Conservation (phyloP, 768 basidiomycete species). For the Rhodotorula toruloides region DNA sequence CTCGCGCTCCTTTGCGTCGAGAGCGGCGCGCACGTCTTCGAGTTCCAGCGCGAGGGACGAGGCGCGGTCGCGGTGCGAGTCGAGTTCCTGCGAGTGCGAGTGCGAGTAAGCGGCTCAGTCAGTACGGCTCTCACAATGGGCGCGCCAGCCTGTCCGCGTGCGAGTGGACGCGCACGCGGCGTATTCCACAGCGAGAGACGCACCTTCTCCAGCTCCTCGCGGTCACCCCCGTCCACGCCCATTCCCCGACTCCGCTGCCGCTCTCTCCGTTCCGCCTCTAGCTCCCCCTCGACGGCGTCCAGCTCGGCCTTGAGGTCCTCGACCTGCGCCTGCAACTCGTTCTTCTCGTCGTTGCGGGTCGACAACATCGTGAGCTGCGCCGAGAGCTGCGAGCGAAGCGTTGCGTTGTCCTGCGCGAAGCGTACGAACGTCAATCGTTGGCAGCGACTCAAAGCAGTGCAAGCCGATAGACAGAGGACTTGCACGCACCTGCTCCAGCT, state of each 20-base stretch:
- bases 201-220: conserved; percentile 61
- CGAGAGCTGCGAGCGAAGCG: conserved; percentile 38
- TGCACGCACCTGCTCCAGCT: conserved; percentile 36
- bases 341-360: conserved; percentile 38
- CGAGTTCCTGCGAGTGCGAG: conserved; percentile 30
- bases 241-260: conserved; percentile 58
- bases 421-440: background rate
- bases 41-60: conserved; percentile 38
- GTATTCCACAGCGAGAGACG: background rate
- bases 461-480: too few species aligned
- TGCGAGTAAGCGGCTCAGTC: background rate
- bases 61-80: conserved; percentile 41
- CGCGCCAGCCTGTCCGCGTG: too few species aligned
- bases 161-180: background rate
- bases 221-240: conserved; percentile 63
- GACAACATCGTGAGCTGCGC: conserved; percentile 41
- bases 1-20: conserved; percentile 82
- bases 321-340: conserved; percentile 53
- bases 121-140: too few species aligned
- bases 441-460: background rate
- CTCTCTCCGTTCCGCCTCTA: conserved; percentile 55
- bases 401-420: conserved; percentile 35
- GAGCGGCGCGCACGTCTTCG: conserved; percentile 46
- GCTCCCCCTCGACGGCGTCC: conserved; percentile 58
- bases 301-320: conserved; percentile 67